Base-by-base conservation (phyloP, 257 asterid genomes). In the Scutellaria minor region DNA sequence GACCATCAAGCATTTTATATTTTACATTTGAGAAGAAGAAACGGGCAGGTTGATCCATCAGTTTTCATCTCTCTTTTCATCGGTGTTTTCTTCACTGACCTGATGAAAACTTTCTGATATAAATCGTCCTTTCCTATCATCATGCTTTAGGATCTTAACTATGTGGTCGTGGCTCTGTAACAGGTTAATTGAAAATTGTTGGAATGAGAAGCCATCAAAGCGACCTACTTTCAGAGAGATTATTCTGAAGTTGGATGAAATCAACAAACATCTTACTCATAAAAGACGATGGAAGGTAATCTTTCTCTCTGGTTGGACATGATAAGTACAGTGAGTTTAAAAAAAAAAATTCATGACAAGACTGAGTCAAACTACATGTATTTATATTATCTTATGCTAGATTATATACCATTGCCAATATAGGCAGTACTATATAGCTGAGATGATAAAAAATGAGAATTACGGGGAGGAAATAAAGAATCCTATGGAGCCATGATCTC, bases 241-340 rank as follows among this genome's bases (percentile, higher is more conserved):
- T 72, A 85, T 91, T 77, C 70, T 71, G 55, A 80, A 81, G 82
- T 76, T 91, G 89, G 90, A 84, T 46, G 86, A 73, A 77, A 81
- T 86, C 52, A 60, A 77, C 80, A 66, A 76, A 37, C 80, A 77
- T 74, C 76, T 85, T 53, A 40, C 72, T 64, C 88, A 64, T 45
- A 84, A 80, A 79, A 81, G 78, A 51, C 83, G 88, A 48, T 92
- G 97, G 97, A 92, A 88, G 96, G 97, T 89, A 56, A 20, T n/a
- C 68, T 55, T 65, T 61, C 76, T 52, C 69, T 44, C 66, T 10
- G 52, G 59, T 15, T 68, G 27, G 35, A 14, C 41, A 22, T 53
- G 40, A n/a, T 45, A 10, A 55, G 44, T 48, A 39, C 64, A 10
- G 46, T 50, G 37, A 52, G 66, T 57, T 64, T 27, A 18, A 63